Percentiles rank a stretch among this genome's conserved stretches.
phyloP scores from a whole-genome alignment of 2,329 filamentous ascomycete genomes.

The Cryphonectria radicalis region DNA sequence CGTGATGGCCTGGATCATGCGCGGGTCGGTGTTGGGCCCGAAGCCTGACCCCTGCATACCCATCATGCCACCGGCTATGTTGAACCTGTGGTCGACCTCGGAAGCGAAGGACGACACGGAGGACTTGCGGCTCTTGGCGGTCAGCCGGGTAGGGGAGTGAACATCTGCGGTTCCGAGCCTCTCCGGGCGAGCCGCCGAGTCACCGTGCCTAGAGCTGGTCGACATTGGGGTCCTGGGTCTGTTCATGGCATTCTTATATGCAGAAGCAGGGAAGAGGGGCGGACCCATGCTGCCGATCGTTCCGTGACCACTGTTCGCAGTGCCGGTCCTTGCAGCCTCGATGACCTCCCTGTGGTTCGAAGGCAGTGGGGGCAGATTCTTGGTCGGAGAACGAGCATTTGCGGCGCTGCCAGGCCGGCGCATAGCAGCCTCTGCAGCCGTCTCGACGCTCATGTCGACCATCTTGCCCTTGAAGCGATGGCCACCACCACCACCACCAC shows the following conservation, averaged over 20 bases:
- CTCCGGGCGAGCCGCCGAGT: slow-evolving; percentile 59
- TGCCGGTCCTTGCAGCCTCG: slow-evolving; percentile 71
- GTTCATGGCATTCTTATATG: slow-evolving; percentile 49
- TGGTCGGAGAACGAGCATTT: slow-evolving; percentile 58
- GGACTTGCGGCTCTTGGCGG: slow-evolving; percentile 64
- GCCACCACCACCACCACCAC: slow-evolving; percentile 41
- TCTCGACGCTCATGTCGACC: slow-evolving; percentile 42
- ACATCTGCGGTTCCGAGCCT: slow-evolving; percentile 52
- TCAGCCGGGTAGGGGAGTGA: slow-evolving; percentile 52
- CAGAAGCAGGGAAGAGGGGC: slow-evolving; percentile 81
- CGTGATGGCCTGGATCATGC: slow-evolving; percentile 98
- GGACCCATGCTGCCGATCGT: slow-evolving; percentile 71
- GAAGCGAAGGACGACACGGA: slow-evolving; percentile 96
- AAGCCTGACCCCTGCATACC: slow-evolving; percentile 62
- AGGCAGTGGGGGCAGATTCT: slow-evolving; percentile 72
- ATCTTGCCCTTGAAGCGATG: slow-evolving; percentile 44
- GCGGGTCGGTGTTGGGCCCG: slow-evolving; percentile 79
- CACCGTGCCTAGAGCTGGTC: slow-evolving; percentile 55
- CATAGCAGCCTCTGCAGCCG: slow-evolving; percentile 42
- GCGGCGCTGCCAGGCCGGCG: slow-evolving; percentile 73
- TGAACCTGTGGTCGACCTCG: slow-evolving; percentile 90
- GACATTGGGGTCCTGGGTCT: slow-evolving; percentile 65
- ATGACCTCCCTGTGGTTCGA: slow-evolving; percentile 83
- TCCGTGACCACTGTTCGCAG: slow-evolving; percentile 51
- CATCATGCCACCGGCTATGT: slow-evolving; percentile 64